These are phyloP conservation scores for Cynara cardunculus DNA, from an alignment of 129 eudicot species.

Conservation along the genomic window DNA sequence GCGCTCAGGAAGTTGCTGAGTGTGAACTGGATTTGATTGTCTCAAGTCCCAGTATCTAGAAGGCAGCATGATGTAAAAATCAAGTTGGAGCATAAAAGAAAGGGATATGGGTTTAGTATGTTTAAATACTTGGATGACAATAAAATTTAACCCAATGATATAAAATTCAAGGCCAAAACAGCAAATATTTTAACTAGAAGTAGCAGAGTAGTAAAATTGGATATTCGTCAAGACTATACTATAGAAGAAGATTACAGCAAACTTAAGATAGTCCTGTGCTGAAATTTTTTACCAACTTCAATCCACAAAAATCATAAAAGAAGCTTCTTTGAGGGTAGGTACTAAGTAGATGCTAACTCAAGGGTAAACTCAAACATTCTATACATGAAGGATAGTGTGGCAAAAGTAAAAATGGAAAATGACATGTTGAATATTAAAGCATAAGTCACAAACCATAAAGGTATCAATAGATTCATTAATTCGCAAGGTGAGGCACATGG, in stretches of 20 bases:
- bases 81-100: not conserved
- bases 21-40: constrained; percentile 73
- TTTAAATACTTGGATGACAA: not conserved
- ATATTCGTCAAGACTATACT: not conserved
- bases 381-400: not conserved
- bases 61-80: not conserved
- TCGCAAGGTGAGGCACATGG: not conserved
- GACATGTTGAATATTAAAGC: not conserved
- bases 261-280: not conserved
- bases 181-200: not conserved
- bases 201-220: not conserved
- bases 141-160: not conserved
- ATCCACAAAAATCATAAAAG: constrained; percentile 4
- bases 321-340: not conserved
- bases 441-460: not conserved
- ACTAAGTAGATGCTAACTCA: not conserved
- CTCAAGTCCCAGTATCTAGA: constrained; percentile 95
- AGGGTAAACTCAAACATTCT: not conserved
- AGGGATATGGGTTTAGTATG: not conserved
- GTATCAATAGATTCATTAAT: not conserved
- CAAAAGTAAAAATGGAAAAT: not conserved
- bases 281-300: not conserved
- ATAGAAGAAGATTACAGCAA: not conserved
- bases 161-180: constrained; percentile 1
- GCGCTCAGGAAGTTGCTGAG: constrained; percentile 86